A percentile compares a stretch with the other conserved stretches of the same genome.
Evolutionary conservation across 805 yeast species (phyloP).

Genomic region (Nakazawaea anatomiae): DNA sequence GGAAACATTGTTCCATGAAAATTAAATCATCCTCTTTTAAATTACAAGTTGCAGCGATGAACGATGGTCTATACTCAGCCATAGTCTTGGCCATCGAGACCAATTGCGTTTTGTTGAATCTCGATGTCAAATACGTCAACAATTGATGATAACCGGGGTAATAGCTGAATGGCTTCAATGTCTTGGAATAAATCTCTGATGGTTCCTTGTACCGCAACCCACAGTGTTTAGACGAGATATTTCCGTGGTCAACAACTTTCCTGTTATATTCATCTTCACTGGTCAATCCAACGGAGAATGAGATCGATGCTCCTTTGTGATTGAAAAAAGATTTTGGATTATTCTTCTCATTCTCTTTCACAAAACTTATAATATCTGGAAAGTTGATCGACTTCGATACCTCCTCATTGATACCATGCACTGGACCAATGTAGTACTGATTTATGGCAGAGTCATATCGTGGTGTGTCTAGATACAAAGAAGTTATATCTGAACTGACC

Average conservation of each 20-base stretch:
- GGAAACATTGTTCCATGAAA: slow-evolving; percentile 95
- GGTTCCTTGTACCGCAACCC: slow-evolving; percentile 55
- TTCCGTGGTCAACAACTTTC: slow-evolving; percentile 12
- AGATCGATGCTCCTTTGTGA: slow-evolving; percentile 30
- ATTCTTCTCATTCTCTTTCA: slow-evolving; percentile 29
- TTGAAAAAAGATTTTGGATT: slow-evolving; percentile 36
- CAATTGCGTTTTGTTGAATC: slow-evolving; percentile 67
- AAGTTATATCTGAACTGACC: background rate
- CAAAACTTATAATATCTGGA: slow-evolving; percentile 53
- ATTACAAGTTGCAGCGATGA: slow-evolving; percentile 87
- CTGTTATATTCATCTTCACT: slow-evolving; percentile 29
- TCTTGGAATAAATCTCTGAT: slow-evolving; percentile 72
- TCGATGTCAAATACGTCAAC: slow-evolving; percentile 60
- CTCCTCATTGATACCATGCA: slow-evolving; percentile 22
- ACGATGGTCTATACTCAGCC: slow-evolving; percentile 88
- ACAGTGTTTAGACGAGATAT: slow-evolving; percentile 15
- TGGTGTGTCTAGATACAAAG: slow-evolving; percentile 23
- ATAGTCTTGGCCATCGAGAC: slow-evolving; percentile 81
- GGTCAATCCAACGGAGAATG: slow-evolving; percentile 41
- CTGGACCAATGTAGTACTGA: slow-evolving; percentile 61
- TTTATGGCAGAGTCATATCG: slow-evolving; percentile 54
- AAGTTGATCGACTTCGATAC: slow-evolving; percentile 37
- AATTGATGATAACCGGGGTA: slow-evolving; percentile 87
- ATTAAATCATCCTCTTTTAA: slow-evolving; percentile 86
- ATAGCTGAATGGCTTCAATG: slow-evolving; percentile 75